Conservation (phyloP, 192 early-diverging fungal species). For the Podila verticillata region DNA sequence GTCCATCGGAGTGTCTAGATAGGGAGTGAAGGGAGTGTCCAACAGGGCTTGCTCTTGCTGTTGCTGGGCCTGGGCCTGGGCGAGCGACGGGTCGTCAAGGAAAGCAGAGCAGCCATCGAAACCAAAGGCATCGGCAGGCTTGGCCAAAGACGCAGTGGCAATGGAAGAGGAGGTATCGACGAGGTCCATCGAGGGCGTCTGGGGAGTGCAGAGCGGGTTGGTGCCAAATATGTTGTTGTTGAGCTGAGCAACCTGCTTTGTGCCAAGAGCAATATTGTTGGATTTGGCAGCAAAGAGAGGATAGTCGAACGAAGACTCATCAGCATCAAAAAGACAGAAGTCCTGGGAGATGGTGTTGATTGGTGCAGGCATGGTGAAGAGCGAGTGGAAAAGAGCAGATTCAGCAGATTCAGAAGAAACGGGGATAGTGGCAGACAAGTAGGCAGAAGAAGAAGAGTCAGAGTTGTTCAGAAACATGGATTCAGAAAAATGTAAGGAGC, state of each 20-base stretch:
- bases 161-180: not conserved
- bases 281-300: conserved; percentile 32
- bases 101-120: conserved; percentile 43
- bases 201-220: conserved; percentile 44
- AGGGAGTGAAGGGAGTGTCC: conserved; percentile 39
- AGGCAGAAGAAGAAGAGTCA: conserved; percentile 1
- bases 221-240: conserved; percentile 1
- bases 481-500: not conserved
- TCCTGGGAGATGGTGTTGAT: conserved; percentile 51
- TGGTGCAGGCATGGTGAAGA: conserved; percentile 43
- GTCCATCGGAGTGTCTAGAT: conserved; percentile 38
- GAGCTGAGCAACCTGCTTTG: not conserved
- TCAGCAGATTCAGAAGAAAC: conserved; percentile 19
- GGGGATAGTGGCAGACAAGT: conserved; percentile 9
- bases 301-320: conserved; percentile 38
- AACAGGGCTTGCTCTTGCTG: conserved; percentile 11
- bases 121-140: conserved; percentile 12
- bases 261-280: conserved; percentile 2
- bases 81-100: conserved; percentile 16
- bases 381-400: conserved; percentile 42
- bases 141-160: not conserved
- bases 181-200: conserved; percentile 37
- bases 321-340: conserved; percentile 49
- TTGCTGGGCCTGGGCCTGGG: conserved; percentile 5
- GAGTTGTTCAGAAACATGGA: conserved; percentile 24